These are phyloP conservation scores for Mucor lusitanicus DNA, from an alignment of 371 early-diverging fungal genomes.

Conservation along the genomic window DNA sequence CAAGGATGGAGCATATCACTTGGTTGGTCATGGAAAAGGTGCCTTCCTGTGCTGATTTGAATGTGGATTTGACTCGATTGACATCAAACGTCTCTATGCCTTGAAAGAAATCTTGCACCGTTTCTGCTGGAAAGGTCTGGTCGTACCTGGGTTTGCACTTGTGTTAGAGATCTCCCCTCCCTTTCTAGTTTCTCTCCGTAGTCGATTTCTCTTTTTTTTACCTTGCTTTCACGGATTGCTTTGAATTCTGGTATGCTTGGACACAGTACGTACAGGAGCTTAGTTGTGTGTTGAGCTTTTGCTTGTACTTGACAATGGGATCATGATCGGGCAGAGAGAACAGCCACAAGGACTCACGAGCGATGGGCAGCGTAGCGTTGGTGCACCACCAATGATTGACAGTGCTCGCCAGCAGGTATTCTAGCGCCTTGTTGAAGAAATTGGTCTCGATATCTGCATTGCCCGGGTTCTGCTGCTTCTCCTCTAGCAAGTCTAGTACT, in stretches of 20 bases:
- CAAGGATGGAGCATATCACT: conserved; percentile 32
- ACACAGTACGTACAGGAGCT: conserved; percentile 32
- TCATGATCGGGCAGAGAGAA: conserved; percentile 51
- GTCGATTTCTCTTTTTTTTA: conserved; percentile 7
- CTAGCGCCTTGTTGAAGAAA: conserved; percentile 41
- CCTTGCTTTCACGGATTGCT: conserved; percentile 26
- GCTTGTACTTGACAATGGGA: conserved; percentile 41
- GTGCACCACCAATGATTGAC: conserved; percentile 52
- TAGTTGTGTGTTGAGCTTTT: conserved; percentile 34
- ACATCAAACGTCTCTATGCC: conserved; percentile 34
- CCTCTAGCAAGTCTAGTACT: conserved; percentile 17
- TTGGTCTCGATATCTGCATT: conserved; percentile 34
- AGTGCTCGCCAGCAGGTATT: conserved; percentile 29
- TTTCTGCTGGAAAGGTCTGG: conserved; percentile 27
- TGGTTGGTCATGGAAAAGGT: conserved; percentile 14
- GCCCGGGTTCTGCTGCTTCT: conserved; percentile 18
- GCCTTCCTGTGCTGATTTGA: conserved; percentile 2
- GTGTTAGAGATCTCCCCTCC: no score
- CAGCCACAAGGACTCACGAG: conserved; percentile 45
- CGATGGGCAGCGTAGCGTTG: conserved; percentile 26
- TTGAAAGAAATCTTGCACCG: conserved; percentile 39
- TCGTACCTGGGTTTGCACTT: conserved; percentile 29
- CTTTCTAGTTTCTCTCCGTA: background rate
- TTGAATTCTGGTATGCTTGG: conserved; percentile 36
- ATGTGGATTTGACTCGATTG: conserved; percentile 17